A percentile compares a stretch with the other conserved stretches of the same genome.
phyloP scores from a whole-genome alignment of 768 basidiomycete genomes.

The Gloeopeniophorella convolvens region DNA sequence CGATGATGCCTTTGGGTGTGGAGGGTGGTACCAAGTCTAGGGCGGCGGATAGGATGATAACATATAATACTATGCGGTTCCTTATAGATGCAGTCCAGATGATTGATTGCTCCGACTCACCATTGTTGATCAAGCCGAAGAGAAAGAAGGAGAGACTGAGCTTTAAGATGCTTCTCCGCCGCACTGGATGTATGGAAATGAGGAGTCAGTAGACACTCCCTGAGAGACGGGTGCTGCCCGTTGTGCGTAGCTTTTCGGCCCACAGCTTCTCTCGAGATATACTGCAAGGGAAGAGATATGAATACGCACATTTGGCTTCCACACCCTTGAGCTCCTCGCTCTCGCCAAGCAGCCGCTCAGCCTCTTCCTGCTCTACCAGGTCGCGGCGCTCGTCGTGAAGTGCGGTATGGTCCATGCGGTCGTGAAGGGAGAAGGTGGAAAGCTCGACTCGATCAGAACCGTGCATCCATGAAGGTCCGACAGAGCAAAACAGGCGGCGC shows the following conservation, averaged over 20 bases:
- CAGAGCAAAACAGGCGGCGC: too few relatives aligned
- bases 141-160: slow-evolving; percentile 72
- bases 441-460: slow-evolving; percentile 11
- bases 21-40: slow-evolving; percentile 87
- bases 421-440: neutral
- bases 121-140: slow-evolving; percentile 91
- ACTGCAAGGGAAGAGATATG: neutral
- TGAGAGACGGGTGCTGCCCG: too few relatives aligned
- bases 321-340: neutral
- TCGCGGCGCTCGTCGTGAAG: neutral
- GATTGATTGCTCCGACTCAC: too few relatives aligned
- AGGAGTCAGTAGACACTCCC: too few relatives aligned
- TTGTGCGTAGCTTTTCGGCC: too few relatives aligned
- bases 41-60: slow-evolving; percentile 94
- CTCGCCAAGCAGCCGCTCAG: neutral
- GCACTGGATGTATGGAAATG: slow-evolving; percentile 2
- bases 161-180: slow-evolving; percentile 26
- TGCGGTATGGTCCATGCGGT: neutral
- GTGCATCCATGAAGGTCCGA: too few relatives aligned
- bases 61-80: slow-evolving; percentile 93
- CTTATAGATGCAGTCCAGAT: neutral
- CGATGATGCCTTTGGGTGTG: slow-evolving; percentile 91
- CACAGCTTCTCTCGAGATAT: too few relatives aligned
- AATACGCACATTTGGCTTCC: slow-evolving; percentile 2
- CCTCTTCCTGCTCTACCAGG: neutral